Evolutionary conservation across 345 rosid genomes (phyloP), one percentile per base, ranked within the genome.

Genomic region (Acer yangbiense): DNA sequence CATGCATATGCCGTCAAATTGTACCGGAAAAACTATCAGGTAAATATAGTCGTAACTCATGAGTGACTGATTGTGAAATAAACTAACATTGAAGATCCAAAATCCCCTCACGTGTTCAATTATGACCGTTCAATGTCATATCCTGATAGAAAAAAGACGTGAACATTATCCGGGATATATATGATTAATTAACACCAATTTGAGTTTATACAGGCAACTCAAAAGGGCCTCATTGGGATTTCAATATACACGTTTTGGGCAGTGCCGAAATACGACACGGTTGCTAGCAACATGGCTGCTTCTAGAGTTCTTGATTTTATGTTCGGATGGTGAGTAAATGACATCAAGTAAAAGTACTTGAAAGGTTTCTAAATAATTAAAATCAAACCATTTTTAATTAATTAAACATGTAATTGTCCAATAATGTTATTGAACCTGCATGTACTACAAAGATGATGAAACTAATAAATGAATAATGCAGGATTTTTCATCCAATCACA

Each of bases 401-500:
- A 35, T 32, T 32, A 35, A 35, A 3, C 55, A 11, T 13, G 3
- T 43, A 43, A 43, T 46, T 46, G 14, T 11, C 3, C 58, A 16
- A 54, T 16, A 54, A 54, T 2, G 57, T 52, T 52, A 50, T 50
- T 43, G 0, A 43, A 1, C 1, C 27, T 0, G 27, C 32, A 29
- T 29, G 9, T 11, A 50, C 3, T 13, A 50, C 4, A 12, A 13
- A 54, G 58, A 62, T 13, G 1, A 64, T 12, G 58, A 54, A 46
- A 4, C n/a, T 21, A 46, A 0, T 2, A 18, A 9, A 27, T 57
- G 1, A 11, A 2, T 54, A 7, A 27, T 68, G 50, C n/a, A 86
- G 88, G 88, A 74, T 80, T 72, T 70, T 89, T 82, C 79, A 89
- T 65, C 94, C 92, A 20, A 46, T 90, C 43, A 76, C 86, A 1